Conservation (phyloP, 78 protist genomes). For the Guillardia theta region DNA sequence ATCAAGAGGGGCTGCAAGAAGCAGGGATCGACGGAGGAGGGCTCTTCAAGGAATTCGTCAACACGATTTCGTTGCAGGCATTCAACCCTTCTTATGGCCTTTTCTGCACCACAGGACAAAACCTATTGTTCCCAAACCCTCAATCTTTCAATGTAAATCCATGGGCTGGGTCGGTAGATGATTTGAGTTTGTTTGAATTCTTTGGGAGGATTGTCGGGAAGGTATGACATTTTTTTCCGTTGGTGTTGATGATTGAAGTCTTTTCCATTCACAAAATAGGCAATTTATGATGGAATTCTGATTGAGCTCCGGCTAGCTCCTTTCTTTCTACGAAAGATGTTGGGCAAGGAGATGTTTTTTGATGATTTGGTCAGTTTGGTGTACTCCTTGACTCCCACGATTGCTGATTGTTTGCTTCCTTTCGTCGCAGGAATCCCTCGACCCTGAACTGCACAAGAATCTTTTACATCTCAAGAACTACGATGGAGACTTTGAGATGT, state of each 20-base stretch:
- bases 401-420: too few species aligned
- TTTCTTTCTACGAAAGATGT: conserved; percentile 51
- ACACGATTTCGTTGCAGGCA: not conserved
- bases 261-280: too few species aligned
- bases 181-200: not conserved
- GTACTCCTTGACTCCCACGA: too few species aligned
- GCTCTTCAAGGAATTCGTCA: conserved; percentile 60
- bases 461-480: not conserved
- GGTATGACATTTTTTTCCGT: too few species aligned
- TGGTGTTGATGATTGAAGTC: too few species aligned
- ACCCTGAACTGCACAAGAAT: conserved; percentile 54
- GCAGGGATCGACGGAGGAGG: conserved; percentile 68
- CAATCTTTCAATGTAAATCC: too few species aligned
- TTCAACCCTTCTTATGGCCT: conserved; percentile 55
- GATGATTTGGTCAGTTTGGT: conserved; percentile 49
- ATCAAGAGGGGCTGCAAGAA: conserved; percentile 41
- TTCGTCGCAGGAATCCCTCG: too few species aligned
- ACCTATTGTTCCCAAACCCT: conserved; percentile 49
- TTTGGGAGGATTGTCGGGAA: conserved; percentile 63
- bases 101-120: conserved; percentile 43
- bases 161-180: not conserved
- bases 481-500: conserved; percentile 47
- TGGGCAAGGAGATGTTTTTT: conserved; percentile 15
- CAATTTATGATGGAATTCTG: conserved; percentile 55
- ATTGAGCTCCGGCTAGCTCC: conserved; percentile 57